These are phyloP conservation scores for Apiospora phragmitis DNA, from an alignment of 2,329 filamentous ascomycete genomes.

Conservation along the genomic window DNA sequence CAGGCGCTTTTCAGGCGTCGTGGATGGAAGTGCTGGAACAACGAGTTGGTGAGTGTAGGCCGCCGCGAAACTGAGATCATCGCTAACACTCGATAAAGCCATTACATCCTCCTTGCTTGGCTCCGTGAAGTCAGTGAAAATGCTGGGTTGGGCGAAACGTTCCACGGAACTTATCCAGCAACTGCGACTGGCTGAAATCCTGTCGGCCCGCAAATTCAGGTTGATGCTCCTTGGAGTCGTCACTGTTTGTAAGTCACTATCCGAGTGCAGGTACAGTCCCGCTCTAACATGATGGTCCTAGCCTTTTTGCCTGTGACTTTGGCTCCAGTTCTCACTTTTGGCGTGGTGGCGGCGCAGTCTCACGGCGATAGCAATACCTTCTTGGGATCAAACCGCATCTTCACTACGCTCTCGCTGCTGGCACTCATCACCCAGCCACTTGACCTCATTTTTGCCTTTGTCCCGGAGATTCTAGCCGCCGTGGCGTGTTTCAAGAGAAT, in stretches of 20 bases:
- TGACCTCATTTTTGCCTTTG: constrained; percentile 12
- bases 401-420: constrained; percentile 13
- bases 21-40: constrained; percentile 16
- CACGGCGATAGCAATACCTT: neutral
- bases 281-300: neutral
- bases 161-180: constrained; percentile 10
- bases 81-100: neutral
- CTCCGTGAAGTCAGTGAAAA: constrained; percentile 16
- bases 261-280: rapidly evolving
- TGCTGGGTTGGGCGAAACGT: constrained; percentile 14
- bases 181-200: constrained; percentile 13
- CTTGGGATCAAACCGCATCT: constrained; percentile 12
- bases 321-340: constrained; percentile 12
- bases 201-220: constrained; percentile 12
- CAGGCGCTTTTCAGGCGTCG: constrained; percentile 10
- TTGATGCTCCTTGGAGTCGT: constrained; percentile 14
- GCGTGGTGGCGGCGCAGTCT: constrained; percentile 5
- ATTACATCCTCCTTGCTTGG: constrained; percentile 15
- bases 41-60: constrained; percentile 8
- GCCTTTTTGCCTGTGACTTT: constrained; percentile 14
- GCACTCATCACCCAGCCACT: constrained; percentile 14
- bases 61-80: neutral
- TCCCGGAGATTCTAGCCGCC: constrained; percentile 13
- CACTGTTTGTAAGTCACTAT: constrained; percentile 10
- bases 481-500: constrained; percentile 13